These are phyloP conservation scores for Talaromyces piceae DNA, from an alignment of 2,329 filamentous ascomycete genomes.

Conservation along the genomic window DNA sequence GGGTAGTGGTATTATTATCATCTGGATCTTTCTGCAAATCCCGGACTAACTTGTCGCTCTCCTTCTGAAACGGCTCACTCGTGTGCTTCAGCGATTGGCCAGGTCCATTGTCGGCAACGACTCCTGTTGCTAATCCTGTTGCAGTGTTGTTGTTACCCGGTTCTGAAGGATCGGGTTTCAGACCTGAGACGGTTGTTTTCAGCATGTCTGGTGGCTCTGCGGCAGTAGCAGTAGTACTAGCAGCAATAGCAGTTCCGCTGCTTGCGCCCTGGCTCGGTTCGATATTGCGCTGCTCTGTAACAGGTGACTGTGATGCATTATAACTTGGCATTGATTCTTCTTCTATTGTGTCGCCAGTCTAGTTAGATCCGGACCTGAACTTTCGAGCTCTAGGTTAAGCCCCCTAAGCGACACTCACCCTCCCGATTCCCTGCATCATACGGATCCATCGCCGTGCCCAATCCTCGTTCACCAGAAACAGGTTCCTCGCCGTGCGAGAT, in stretches of 20 bases:
- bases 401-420: constrained; percentile 33
- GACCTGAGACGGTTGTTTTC: constrained; percentile 3
- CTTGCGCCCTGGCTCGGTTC: constrained; percentile 1
- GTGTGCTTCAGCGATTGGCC: constrained; percentile 7
- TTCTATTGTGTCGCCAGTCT: background rate
- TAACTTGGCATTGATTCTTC: background rate
- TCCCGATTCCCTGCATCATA: constrained; percentile 73
- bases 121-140: constrained; percentile 4
- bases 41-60: constrained; percentile 7
- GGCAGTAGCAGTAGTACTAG: background rate
- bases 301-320: background rate
- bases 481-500: constrained; percentile 53
- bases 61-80: constrained; percentile 5
- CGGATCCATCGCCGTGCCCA: constrained; percentile 61
- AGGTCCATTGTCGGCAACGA: constrained; percentile 3
- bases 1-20: too few relatives aligned
- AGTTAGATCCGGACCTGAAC: background rate
- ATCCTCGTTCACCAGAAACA: constrained; percentile 60
- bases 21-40: constrained; percentile 6
- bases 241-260: background rate
- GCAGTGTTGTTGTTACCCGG: constrained; percentile 1
- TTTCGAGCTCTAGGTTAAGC: background rate
- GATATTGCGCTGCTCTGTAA: constrained; percentile 5
- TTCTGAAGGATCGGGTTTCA: constrained; percentile 7
- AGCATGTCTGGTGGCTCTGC: background rate